Conservation (phyloP, 768 basidiomycete species). For the Calocybe indica region DNA sequence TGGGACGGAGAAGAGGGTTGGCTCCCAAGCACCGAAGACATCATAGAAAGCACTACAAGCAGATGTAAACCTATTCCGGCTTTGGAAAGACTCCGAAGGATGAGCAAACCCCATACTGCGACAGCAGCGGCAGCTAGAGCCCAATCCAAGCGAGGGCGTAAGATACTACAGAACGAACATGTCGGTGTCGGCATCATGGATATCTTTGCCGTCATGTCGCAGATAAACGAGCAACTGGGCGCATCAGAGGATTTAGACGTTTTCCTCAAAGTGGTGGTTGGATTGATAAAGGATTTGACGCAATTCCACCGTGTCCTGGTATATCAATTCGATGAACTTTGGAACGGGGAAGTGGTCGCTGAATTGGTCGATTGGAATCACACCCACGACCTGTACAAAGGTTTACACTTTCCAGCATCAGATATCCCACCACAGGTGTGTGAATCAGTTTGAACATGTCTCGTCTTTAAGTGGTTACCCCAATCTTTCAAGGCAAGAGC, state of each 20-base stretch:
- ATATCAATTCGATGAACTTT: constrained; percentile 78
- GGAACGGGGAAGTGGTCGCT: constrained; percentile 75
- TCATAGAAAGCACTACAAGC: constrained; percentile 68
- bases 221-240: constrained; percentile 77
- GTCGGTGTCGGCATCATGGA: constrained; percentile 64
- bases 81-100: constrained; percentile 58
- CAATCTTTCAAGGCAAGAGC: constrained; percentile 46
- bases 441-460: constrained; percentile 1
- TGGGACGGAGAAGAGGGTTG: constrained; percentile 22
- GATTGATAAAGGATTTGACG: constrained; percentile 68
- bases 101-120: constrained; percentile 20
- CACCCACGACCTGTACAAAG: constrained; percentile 67
- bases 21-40: constrained; percentile 47
- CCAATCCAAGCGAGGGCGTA: not conserved
- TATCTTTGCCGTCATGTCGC: constrained; percentile 69
- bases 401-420: constrained; percentile 63
- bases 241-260: constrained; percentile 57
- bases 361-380: constrained; percentile 77
- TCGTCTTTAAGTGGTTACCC: not conserved
- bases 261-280: constrained; percentile 70
- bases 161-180: constrained; percentile 11
- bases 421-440: constrained; percentile 66
- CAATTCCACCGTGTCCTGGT: constrained; percentile 79
- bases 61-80: constrained; percentile 64
- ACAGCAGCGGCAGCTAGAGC: constrained; percentile 1